These are phyloP conservation scores for Priceomyces castillae DNA, from an alignment of 805 yeast species.

Conservation along the genomic window DNA sequence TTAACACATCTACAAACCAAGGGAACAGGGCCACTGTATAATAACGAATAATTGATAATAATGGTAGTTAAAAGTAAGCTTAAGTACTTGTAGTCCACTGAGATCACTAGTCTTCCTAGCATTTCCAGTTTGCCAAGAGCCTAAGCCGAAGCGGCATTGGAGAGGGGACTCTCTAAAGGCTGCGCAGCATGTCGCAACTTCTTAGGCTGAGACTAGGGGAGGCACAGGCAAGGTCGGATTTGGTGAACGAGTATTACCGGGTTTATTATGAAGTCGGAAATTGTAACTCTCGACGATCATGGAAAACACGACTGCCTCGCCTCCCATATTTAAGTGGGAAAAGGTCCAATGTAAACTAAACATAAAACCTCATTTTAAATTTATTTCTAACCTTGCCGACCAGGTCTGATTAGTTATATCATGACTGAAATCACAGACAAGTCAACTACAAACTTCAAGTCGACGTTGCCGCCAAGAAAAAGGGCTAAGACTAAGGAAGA, in stretches of 20 bases:
- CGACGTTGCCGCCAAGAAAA: slow-evolving; percentile 85
- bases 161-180: not conserved
- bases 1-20: too few species aligned
- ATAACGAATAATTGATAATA: too few species aligned
- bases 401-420: not conserved
- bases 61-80: too few species aligned
- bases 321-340: not conserved
- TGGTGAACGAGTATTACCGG: not conserved
- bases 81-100: too few species aligned
- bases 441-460: slow-evolving; percentile 25
- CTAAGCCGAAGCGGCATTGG: too few species aligned
- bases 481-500: slow-evolving; percentile 96
- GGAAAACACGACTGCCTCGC: slow-evolving; percentile 1
- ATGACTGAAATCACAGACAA: slow-evolving; percentile 9
- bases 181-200: not conserved
- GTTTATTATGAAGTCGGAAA: not conserved
- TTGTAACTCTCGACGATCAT: not conserved
- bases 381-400: too few species aligned
- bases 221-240: not conserved
- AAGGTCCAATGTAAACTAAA: not conserved
- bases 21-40: too few species aligned
- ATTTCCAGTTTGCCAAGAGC: too few species aligned
- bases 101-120: too few species aligned
- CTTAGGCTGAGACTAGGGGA: not conserved
- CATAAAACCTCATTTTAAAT: too few species aligned